Evolutionary conservation across 1,284 basidiomycete species (phyloP), one percentile per base, ranked within the genome.

Genomic region (Lignosus rhinocerotis): DNA sequence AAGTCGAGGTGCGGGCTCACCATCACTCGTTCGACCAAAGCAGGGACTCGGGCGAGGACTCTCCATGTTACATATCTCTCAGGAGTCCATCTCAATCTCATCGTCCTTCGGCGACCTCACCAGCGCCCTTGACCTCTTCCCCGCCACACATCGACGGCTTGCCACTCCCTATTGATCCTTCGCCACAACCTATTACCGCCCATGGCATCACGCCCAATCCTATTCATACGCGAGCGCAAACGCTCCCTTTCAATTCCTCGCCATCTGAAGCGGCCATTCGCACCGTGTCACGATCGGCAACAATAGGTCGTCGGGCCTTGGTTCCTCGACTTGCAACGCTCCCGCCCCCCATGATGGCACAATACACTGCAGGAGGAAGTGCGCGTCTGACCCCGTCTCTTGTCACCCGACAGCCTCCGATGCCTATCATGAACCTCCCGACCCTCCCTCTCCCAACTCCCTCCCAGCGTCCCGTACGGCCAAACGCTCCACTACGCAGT

Each of bases 51-150:
- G 59, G 52, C 25, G 61, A 62, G 33, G 59, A 60, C 3, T 60
- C 61, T 21, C 58, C 62, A 14, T 60, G 50, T 11, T 55, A 58
- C 47, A 17, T 51, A 6, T 57, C 58, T 6, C 60, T 61, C 9
- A 50, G 55, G 3, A 59, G 55, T 30, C 34, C 58, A 8, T n/a
- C 33, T 36, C 6, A 56, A 8, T 43, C 85, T 83, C 72, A 80
- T 83, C 79, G 82, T 94, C 93, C 74, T 82, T 90, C 60, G 83
- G 96, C 63, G 83, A 90, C 67, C 88, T 87, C 2, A 72, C 72
- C 7, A 75, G 76, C 45, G 75, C 94, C 17, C 85, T 94, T 69
- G 75, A 83, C 58, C 80, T 95, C 70, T 80, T 82, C 10, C 70
- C 79, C 3, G 80, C 85, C 17, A 82, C 83, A 0, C 77, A 83